Evolutionary conservation across 129 eudicot genomes (phyloP).

Genomic region (Sambucus nigra): DNA sequence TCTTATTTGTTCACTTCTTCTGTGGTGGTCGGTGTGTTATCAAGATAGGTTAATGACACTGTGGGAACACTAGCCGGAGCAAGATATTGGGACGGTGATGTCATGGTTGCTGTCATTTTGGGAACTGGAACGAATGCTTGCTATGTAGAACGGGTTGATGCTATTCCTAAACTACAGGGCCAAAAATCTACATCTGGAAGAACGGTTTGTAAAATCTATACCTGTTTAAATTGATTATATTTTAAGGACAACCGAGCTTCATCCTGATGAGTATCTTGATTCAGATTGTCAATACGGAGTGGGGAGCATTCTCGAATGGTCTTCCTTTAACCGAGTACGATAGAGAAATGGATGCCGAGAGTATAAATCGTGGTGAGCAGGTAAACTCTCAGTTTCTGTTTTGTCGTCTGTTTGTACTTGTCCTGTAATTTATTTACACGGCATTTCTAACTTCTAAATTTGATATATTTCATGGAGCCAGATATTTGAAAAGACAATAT

Average conservation of each 20-base stretch:
- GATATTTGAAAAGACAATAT: constrained; percentile 71
- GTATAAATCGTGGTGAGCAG: constrained; percentile 95
- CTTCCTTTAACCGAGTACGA: constrained; percentile 87
- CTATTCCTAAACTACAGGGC: constrained; percentile 83
- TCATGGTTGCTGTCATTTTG: constrained; percentile 74
- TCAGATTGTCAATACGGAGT: constrained; percentile 89
- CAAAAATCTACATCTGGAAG: constrained; percentile 67
- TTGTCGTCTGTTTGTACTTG: too few species aligned
- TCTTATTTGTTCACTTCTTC: too few species aligned
- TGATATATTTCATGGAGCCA: too few species aligned
- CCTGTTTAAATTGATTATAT: constrained; percentile 4
- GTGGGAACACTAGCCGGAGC: constrained; percentile 87
- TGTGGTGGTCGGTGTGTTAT: too few species aligned
- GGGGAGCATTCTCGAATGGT: constrained; percentile 91
- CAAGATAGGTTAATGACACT: constrained; percentile 90
- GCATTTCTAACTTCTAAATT: too few species aligned
- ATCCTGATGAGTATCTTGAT: not conserved
- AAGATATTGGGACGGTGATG: constrained; percentile 46
- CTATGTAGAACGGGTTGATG: constrained; percentile 68
- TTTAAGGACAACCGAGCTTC: too few species aligned
- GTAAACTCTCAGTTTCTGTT: constrained; percentile 23
- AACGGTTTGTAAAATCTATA: constrained; percentile 40
- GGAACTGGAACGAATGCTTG: constrained; percentile 98
- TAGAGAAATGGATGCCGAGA: constrained; percentile 53
- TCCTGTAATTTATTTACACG: too few species aligned